A percentile compares a stretch with the other conserved stretches of the same genome.
These are phyloP conservation scores for Saturnispora besseyi DNA, from an alignment of 805 yeast species.

Conservation along the genomic window DNA sequence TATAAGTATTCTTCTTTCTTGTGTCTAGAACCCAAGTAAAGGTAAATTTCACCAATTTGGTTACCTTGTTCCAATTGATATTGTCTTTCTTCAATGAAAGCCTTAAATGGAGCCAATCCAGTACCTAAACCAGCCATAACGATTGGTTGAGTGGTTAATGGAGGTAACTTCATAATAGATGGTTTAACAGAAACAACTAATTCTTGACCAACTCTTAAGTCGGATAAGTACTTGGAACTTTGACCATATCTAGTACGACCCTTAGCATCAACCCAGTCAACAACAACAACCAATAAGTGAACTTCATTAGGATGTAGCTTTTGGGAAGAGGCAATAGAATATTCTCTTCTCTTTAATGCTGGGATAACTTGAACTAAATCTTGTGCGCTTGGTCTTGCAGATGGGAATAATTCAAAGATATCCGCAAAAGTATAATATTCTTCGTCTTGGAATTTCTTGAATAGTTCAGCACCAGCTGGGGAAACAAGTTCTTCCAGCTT, in stretches of 20 bases:
- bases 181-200: slow-evolving; percentile 92
- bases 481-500: slow-evolving; percentile 56
- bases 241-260: slow-evolving; percentile 90
- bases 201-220: slow-evolving; percentile 70
- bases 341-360: slow-evolving; percentile 92
- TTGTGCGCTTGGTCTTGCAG: slow-evolving; percentile 68
- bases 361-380: slow-evolving; percentile 68
- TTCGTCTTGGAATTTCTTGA: slow-evolving; percentile 78
- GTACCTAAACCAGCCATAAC: slow-evolving; percentile 98
- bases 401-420: slow-evolving; percentile 65
- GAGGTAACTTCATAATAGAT: slow-evolving; percentile 93
- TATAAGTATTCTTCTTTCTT: slow-evolving; percentile 90
- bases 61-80: slow-evolving; percentile 87
- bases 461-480: slow-evolving; percentile 74
- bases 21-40: slow-evolving; percentile 91
- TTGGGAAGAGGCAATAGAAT: slow-evolving; percentile 95
- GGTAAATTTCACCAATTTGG: slow-evolving; percentile 80
- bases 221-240: slow-evolving; percentile 84
- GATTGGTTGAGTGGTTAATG: slow-evolving; percentile 77
- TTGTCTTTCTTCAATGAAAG: slow-evolving; percentile 88
- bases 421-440: slow-evolving; percentile 78
- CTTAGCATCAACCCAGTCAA: slow-evolving; percentile 84
- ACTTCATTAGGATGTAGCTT: slow-evolving; percentile 84
- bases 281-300: slow-evolving; percentile 87
- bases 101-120: slow-evolving; percentile 97